Evolutionary conservation across 2,329 filamentous ascomycete species (phyloP), one percentile per base, ranked within the genome.

Genomic region (Venturia asperata): DNA sequence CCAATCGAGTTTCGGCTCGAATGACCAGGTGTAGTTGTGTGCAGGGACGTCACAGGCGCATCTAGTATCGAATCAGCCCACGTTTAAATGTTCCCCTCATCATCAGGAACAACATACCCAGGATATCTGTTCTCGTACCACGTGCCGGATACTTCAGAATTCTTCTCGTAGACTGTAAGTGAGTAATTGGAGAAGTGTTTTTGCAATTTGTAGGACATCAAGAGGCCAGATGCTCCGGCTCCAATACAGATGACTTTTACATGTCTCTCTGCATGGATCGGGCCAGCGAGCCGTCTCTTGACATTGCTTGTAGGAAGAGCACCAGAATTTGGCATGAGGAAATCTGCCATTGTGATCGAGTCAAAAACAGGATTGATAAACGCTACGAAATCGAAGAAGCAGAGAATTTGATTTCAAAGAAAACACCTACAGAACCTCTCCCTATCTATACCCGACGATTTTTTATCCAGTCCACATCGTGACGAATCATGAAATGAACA

Each of bases 71-170:
- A 17, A 21, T 66, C 19, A 56, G 41, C 45, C 19, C 10, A 39
- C 5, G n/a, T 43, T 15, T 21, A 34, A 34, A 34, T 34, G 30
- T 34, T 43, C 24, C 45, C 19, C 24, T 19, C 37, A 11, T 3
- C 24, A 43, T 41, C 17, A n/a, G 63, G 63, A 52, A 27, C 52
- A 42, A 71, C 73, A 66, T 71, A 75, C 70, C 75, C 74, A n/a
- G 75, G 75, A 67, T 77, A 77, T 67, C 74, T 73, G 70, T 83
- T 83, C 70, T 83, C 81, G 52, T 72, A 80, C 81, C 81, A 83
- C 3, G 81, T 83, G 5, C 81, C 81, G 1, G 75, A 74, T 0
- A 82, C 71, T 52, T 77, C 77, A 1, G 72, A 64, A 66, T 82
- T 82, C 70, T 82, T 82, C 68, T 83, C 81, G 66, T 79, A 82